Conservation (phyloP, 2,329 filamentous ascomycete species). For the Aspergillus sp. region DNA sequence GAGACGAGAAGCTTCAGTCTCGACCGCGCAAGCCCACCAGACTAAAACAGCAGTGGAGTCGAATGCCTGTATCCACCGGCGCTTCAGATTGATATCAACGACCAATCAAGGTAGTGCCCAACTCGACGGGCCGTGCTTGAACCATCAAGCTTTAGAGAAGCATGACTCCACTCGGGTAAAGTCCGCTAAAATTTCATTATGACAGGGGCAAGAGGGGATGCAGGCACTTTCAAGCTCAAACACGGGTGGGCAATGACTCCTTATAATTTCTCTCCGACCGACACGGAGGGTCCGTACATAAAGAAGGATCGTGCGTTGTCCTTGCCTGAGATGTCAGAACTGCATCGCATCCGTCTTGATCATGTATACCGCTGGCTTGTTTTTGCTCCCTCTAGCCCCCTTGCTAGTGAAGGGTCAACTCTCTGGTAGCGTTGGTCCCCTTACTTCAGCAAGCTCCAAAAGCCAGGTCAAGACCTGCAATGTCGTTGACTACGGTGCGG, state of each 20-base stretch:
- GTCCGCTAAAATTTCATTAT: not conserved
- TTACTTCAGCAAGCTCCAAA: slow-evolving; percentile 18
- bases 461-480: slow-evolving; percentile 49
- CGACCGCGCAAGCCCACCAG: not conserved
- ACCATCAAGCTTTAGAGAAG: slow-evolving; percentile 6
- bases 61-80: slow-evolving; percentile 2
- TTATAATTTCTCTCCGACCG: slow-evolving; percentile 3
- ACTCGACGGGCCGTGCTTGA: not conserved
- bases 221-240: slow-evolving; percentile 8
- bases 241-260: not conserved
- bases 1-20: not conserved
- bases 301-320: not conserved
- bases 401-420: slow-evolving; percentile 20
- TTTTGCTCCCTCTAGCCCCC: slow-evolving; percentile 10
- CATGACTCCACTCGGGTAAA: slow-evolving; percentile 5
- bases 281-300: slow-evolving; percentile 5
- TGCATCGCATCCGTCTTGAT: not conserved
- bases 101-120: not conserved
- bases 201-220: not conserved
- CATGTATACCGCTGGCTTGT: slow-evolving; percentile 15
- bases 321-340: not conserved
- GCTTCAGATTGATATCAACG: not conserved
- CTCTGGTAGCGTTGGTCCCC: slow-evolving; percentile 22
- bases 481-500: slow-evolving; percentile 58
- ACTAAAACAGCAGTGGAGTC: not conserved